phyloP scores from a whole-genome alignment of 495 filamentous ascomycete species.

The Astrocystis sublimbata region DNA sequence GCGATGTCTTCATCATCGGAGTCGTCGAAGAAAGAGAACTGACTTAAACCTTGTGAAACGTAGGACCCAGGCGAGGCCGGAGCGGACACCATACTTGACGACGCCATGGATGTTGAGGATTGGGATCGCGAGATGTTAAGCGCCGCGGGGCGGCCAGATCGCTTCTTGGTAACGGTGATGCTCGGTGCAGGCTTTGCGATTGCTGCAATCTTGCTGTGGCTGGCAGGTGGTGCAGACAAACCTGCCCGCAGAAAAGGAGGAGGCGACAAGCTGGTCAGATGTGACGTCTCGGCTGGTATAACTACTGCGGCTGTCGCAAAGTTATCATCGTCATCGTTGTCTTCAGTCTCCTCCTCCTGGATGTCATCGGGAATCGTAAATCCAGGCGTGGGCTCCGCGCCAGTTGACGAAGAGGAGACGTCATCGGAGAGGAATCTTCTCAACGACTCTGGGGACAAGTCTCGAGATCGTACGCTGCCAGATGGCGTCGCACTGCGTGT shows the following conservation, averaged over 20 bases:
- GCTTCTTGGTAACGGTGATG: neutral
- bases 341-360: conserved; percentile 38
- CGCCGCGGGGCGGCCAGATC: conserved; percentile 2
- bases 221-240: conserved; percentile 29
- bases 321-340: conserved; percentile 57
- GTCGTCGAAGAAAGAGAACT: conserved; percentile 46
- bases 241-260: conserved; percentile 44
- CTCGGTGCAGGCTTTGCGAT: neutral
- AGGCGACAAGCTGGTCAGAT: conserved; percentile 49
- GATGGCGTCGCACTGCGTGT: conserved; percentile 36
- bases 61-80: conserved; percentile 25
- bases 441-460: conserved; percentile 51
- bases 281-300: conserved; percentile 19
- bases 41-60: conserved; percentile 26
- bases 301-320: conserved; percentile 53
- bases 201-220: conserved; percentile 6
- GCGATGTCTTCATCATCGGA: conserved; percentile 46
- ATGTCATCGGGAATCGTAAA: conserved; percentile 53
- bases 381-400: conserved; percentile 24
- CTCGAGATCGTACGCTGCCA: conserved; percentile 42
- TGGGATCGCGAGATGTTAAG: conserved; percentile 34
- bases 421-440: conserved; percentile 46
- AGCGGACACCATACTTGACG: conserved; percentile 34
- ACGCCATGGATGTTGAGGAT: conserved; percentile 40
- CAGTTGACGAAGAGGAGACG: conserved; percentile 25